Conservation (phyloP, 345 rosid species). For the Eucalyptus sideroxylon region DNA sequence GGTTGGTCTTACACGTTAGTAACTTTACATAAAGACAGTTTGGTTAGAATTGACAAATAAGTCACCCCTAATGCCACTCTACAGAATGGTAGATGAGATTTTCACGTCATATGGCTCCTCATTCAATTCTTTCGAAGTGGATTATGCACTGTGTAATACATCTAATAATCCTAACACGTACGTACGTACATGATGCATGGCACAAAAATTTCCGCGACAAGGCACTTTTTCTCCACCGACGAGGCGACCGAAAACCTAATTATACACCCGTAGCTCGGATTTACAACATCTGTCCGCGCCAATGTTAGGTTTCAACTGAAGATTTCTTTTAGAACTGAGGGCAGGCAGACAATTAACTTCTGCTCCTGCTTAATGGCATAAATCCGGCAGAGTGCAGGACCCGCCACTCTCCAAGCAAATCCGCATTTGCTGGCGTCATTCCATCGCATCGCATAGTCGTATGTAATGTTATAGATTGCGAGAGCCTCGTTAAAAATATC, state of each 20-base stretch:
- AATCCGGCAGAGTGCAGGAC: constrained; percentile 35
- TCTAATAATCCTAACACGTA: neutral
- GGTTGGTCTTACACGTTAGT: fast-evolving
- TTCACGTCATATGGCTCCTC: too few relatives aligned
- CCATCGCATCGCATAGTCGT: constrained; percentile 14
- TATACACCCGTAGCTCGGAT: neutral
- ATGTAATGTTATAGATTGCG: constrained; percentile 38
- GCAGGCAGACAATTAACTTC: constrained; percentile 4
- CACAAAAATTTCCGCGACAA: too few relatives aligned
- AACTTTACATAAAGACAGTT: too few relatives aligned
- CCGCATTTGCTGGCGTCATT: neutral
- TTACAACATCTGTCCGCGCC: neutral
- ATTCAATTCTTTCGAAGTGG: fast-evolving
- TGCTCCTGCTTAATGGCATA: constrained; percentile 3
- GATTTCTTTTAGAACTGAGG: constrained; percentile 27
- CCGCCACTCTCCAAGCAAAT: constrained; percentile 78
- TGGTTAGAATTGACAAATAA: too few relatives aligned
- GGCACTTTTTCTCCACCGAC: neutral
- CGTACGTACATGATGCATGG: neutral
- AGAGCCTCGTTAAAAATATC: constrained; percentile 40
- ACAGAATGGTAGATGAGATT: fast-evolving
- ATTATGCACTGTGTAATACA: neutral
- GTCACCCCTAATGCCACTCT: fast-evolving
- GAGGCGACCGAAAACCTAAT: neutral
- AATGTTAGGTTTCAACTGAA: neutral